Base-by-base conservation (phyloP, 2,329 filamentous ascomycete genomes). In the Cladorrhinum sp. region DNA sequence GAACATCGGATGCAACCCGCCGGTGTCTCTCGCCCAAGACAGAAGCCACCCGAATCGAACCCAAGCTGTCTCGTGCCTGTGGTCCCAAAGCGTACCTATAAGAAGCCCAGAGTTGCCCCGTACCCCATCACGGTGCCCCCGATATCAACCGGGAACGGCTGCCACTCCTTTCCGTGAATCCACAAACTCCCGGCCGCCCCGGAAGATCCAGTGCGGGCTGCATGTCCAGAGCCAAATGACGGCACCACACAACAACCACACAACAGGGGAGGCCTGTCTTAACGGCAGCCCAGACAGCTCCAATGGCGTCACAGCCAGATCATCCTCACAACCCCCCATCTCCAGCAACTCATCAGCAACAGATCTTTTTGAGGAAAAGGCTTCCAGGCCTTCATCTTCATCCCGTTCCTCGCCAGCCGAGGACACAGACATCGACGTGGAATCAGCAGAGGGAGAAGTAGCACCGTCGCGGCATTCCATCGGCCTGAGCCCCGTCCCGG, bases 161-260 rank as follows among this genome's bases (percentile, higher is more conserved):
- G 32, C 53, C 38, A 27, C 38, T 49, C n/a, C 22, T 25, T 50
- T 25, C 13, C 22, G 22, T 27, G 23, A 50, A 27, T 25, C 49
- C 49, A 50, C 49, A 45, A 8, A 20, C 22, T n/a, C 41, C 53
- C 53, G 53, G 23, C 38, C 24, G 38, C 22, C 27, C 52, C 32
- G 38, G 36, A 56, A n/a, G 38, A 25, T 25, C 41, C 4, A n/a
- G 52, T 36, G 16, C 13, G n/a, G 32, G 32, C 41, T 45, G 41
- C 18, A 38, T 56, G 22, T 45, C 53, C 45, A 50, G 45, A 41
- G 49, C 18, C 56, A 24, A 23, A 62, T 58, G 59, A 48, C 32
- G n/a, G 24, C 32, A 32, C 32, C 48, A 29, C 36, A 18, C 24
- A 52, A 52, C 25, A 48, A 23, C 24, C 36, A 22, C 18, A 41